Evolutionary conservation across 345 rosid genomes (phyloP).

Genomic region (Geranium brycei): DNA sequence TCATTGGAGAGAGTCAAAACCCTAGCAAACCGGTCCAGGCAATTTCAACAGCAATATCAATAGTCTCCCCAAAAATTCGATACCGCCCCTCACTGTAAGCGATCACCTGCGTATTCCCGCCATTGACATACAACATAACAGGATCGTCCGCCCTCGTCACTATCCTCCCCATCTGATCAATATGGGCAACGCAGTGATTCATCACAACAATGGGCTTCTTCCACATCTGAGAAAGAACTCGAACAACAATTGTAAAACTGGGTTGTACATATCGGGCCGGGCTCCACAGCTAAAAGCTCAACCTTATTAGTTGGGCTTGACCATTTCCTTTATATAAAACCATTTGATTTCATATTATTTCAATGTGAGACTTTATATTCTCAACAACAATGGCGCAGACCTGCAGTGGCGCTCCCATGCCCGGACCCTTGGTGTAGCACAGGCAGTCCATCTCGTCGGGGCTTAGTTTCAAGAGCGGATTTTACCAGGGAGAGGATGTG

Average conservation of each 20-base stretch:
- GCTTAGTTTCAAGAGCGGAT: slow-evolving; percentile 49
- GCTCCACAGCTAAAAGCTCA: too few species aligned
- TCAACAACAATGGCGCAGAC: slow-evolving; percentile 63
- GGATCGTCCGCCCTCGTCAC: slow-evolving; percentile 92
- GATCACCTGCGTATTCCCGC: slow-evolving; percentile 96
- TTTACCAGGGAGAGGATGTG: slow-evolving; percentile 72
- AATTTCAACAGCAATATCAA: slow-evolving; percentile 97
- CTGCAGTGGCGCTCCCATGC: slow-evolving; percentile 92
- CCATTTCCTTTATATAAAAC: too few species aligned
- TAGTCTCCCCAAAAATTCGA: slow-evolving; percentile 88
- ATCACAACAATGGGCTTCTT: slow-evolving; percentile 76
- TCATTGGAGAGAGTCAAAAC: slow-evolving; percentile 83
- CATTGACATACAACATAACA: slow-evolving; percentile 88
- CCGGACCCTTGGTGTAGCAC: slow-evolving; percentile 90
- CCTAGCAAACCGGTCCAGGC: slow-evolving; percentile 91
- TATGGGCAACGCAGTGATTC: slow-evolving; percentile 96
- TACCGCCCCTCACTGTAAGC: slow-evolving; percentile 93
- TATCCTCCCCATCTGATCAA: slow-evolving; percentile 95
- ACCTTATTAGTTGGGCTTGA: too few species aligned
- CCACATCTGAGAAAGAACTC: slow-evolving; percentile 79
- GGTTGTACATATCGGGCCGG: too few species aligned
- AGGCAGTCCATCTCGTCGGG: slow-evolving; percentile 73
- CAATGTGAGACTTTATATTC: too few species aligned
- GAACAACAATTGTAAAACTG: too few species aligned
- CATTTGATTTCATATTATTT: too few species aligned